Base-by-base conservation (phyloP, 306 rosid genomes). In the Sechiopsis laciniata region DNA sequence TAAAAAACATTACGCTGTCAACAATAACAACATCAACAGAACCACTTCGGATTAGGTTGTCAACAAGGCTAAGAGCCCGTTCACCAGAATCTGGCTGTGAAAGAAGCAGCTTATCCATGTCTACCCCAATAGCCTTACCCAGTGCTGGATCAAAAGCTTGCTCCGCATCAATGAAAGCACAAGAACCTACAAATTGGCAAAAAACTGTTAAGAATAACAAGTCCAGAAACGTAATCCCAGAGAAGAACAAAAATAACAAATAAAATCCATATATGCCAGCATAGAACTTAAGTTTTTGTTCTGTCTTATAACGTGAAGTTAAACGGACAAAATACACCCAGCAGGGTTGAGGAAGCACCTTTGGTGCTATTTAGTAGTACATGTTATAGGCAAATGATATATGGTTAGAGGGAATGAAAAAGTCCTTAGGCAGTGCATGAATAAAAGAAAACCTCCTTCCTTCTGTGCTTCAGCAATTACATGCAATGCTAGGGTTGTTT, bases 51-150 rank as follows among this genome's bases (percentile, higher is more conserved):
- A 90, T 83, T 70, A 90, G 81, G 70, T 91, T 93, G 75, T 93
- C 97, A 45, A 88, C 98, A 35, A 93, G 96, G 74, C 97, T 88
- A 48, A 88, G 96, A 32, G 98, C 98, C 74, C 88, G 94, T 82
- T 90, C 96, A n/a, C 95, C 97, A 80, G 90, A 90, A 74, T 93
- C 97, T 56, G 96, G 98, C 83, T 90, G 97, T 2, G 98, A 93
- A 37, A 93, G 88, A 76, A 93, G 96, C 68, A 93, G 82, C 77
- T 87, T 86, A 72, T 80, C 62, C 4, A 91, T 86, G 70, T 93
- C 82, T 63, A 93, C 96, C 64, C 98, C 97, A 80, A 90, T 90
- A 74, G 90, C 81, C 79, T 83, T 87, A 17, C 96, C 96, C 65
- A 93, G 82, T 19, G 87, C 55, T 80, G 87, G 93, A 82, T 93